Evolutionary conservation across 192 early-diverging fungal genomes (phyloP).

Genomic region (Gonapodya prolifera): DNA sequence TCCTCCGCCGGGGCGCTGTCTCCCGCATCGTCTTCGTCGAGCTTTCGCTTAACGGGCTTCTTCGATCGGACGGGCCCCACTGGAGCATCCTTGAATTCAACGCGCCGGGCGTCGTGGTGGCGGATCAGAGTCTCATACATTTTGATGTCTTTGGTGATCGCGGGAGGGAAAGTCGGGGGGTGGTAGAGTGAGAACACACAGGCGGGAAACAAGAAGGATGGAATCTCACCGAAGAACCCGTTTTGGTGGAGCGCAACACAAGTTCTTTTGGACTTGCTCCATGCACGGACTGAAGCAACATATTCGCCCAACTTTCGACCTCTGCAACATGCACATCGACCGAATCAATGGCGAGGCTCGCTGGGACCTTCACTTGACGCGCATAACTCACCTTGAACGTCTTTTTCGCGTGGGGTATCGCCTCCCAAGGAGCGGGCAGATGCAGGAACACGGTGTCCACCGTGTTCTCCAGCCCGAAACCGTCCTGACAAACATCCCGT

Average conservation of each 20-base stretch:
- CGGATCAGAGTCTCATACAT: constrained; percentile 93
- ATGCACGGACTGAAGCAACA: constrained; percentile 95
- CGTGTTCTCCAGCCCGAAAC: constrained; percentile 59
- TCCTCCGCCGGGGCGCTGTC: too few relatives aligned
- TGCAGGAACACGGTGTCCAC: constrained; percentile 92
- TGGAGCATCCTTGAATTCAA: too few relatives aligned
- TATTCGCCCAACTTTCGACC: constrained; percentile 65
- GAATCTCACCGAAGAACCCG: constrained; percentile 72
- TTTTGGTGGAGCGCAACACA: constrained; percentile 60
- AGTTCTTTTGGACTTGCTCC: constrained; percentile 83
- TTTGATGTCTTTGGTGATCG: constrained; percentile 40
- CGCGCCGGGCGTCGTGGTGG: constrained; percentile 60
- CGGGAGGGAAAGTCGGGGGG: not conserved
- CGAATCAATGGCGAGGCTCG: not conserved
- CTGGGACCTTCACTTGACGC: not conserved
- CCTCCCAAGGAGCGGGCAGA: constrained; percentile 93
- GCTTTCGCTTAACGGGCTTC: too few relatives aligned
- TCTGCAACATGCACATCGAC: constrained; percentile 10
- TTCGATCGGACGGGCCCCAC: too few relatives aligned
- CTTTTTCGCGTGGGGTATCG: constrained; percentile 67
- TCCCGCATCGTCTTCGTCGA: too few relatives aligned
- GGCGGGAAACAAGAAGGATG: too few relatives aligned
- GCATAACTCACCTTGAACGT: constrained; percentile 43
- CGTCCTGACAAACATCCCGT: constrained; percentile 79
- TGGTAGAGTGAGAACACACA: not conserved